Conservation (phyloP, 1,284 basidiomycete species). For the Pisolithus thermaeus region DNA sequence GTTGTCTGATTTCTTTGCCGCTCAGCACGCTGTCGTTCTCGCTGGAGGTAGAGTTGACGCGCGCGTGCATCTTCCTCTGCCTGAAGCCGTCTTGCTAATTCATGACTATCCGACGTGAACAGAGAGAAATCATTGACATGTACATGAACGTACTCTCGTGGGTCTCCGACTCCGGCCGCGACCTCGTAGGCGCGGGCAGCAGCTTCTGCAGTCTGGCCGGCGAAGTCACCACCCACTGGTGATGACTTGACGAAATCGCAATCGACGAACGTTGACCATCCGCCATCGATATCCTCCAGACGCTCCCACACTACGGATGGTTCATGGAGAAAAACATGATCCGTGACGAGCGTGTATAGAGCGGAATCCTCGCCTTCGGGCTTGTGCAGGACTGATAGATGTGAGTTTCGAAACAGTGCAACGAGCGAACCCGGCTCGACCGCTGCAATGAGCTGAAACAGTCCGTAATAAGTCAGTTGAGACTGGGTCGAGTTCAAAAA, state of each 20-base stretch:
- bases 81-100: constrained; percentile 66
- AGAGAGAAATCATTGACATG: not conserved
- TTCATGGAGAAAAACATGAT: constrained; percentile 74
- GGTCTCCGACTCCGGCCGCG: constrained; percentile 38
- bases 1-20: constrained; percentile 5
- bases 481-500: constrained; percentile 73
- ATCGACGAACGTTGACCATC: constrained; percentile 71
- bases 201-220: constrained; percentile 63
- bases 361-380: constrained; percentile 21
- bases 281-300: constrained; percentile 81
- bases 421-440: constrained; percentile 54
- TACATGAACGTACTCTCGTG: constrained; percentile 42
- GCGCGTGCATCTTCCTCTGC: constrained; percentile 63
- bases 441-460: constrained; percentile 61
- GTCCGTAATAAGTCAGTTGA: constrained; percentile 82
- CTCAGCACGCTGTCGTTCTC: constrained; percentile 30
- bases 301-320: constrained; percentile 83
- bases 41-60: constrained; percentile 33
- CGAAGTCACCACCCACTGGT: constrained; percentile 75
- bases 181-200: constrained; percentile 42
- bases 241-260: constrained; percentile 54
- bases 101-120: constrained; percentile 39
- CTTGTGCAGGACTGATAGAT: constrained; percentile 84
- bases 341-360: constrained; percentile 79
- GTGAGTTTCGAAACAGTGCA: constrained; percentile 85